A percentile compares a stretch with the other conserved stretches of the same genome.
Evolutionary conservation across 1,284 basidiomycete genomes (phyloP).

Genomic region (Sphagnurus paluster): DNA sequence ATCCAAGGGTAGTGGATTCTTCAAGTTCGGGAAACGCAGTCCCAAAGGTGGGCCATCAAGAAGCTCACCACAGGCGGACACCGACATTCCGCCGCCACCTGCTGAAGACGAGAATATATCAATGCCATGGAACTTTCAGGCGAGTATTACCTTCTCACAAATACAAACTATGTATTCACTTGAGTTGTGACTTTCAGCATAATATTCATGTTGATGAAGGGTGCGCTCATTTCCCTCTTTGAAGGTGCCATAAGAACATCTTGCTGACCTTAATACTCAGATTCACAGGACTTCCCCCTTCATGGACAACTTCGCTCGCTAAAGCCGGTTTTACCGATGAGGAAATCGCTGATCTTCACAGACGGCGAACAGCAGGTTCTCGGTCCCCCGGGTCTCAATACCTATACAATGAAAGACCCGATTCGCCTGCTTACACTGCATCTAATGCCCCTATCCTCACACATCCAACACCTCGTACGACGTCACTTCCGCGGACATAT

Average conservation of each 20-base stretch:
- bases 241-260: slow-evolving; percentile 5
- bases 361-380: slow-evolving; percentile 44
- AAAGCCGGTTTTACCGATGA: slow-evolving; percentile 63
- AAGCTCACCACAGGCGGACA: slow-evolving; percentile 21
- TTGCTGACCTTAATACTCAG: slow-evolving; percentile 32
- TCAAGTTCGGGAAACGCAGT: slow-evolving; percentile 48
- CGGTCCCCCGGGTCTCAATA: slow-evolving; percentile 33
- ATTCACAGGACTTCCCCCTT: slow-evolving; percentile 67
- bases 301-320: slow-evolving; percentile 62
- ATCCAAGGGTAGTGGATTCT: slow-evolving; percentile 43
- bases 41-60: slow-evolving; percentile 30
- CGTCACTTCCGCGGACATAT: slow-evolving; percentile 41
- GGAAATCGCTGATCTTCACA: slow-evolving; percentile 64
- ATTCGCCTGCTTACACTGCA: slow-evolving; percentile 31
- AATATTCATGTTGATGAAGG: slow-evolving; percentile 79
- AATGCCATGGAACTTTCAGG: slow-evolving; percentile 74
- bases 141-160: slow-evolving; percentile 37
- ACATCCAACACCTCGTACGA: slow-evolving; percentile 39
- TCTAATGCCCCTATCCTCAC: slow-evolving; percentile 31
- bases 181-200: slow-evolving; percentile 45
- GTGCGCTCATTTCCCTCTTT: slow-evolving; percentile 35
- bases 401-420: slow-evolving; percentile 32
- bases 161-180: slow-evolving; percentile 4
- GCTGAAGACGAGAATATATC: slow-evolving; percentile 64
- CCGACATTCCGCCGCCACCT: slow-evolving; percentile 32